Base-by-base conservation (phyloP, 768 basidiomycete genomes). In the Omphalotus guepiniiformis region DNA sequence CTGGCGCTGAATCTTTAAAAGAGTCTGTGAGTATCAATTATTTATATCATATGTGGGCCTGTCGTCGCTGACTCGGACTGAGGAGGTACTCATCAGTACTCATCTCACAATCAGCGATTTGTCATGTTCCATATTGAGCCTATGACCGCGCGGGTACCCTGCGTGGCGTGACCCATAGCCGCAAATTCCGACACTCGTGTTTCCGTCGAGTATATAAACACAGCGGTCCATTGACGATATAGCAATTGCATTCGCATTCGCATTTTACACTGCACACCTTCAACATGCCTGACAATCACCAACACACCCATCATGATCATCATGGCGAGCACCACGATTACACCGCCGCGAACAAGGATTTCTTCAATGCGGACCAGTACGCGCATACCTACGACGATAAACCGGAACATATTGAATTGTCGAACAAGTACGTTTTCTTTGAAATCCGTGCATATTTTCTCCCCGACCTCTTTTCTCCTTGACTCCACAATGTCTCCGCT, bases 401-500 rank as follows among this genome's bases (percentile, higher is more conserved):
- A 9, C 56, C 52, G 0, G 18, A 23, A 5, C 49, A 42, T 15
- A 4, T 40, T n/a, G 56, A 59, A 34, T 3, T 55, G 27, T 53
- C 54, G 1, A 39, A 42, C 25, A 52, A 34, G 58, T 55, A 30
- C 7, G 46, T 21, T 11, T 18, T 22, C 6, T 19, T 19, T 30
- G 13, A 40, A 21, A 36, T 28, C 19, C 30, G 19, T 21, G 16
- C 25, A 23, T 16, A 38, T 26, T 13, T 26, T 28, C 2, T 8
- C 1, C 3, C 35, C 38, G 28, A 4, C 22, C n/a, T 48, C 28
- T 12, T 21, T 26, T 6, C 6, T 39, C 19, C 36, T 45, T 18
- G 18, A 35, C 16, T 15, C 23, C 36, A 39, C 48, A 72, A 69
- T 42, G 57, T 68, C 11, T 71, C 69, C 7, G 49, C 42, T n/a